Evolutionary conservation across 2,329 filamentous ascomycete species (phyloP), one percentile per base, ranked within the genome.

Genomic region (Byssochlamys sp.): DNA sequence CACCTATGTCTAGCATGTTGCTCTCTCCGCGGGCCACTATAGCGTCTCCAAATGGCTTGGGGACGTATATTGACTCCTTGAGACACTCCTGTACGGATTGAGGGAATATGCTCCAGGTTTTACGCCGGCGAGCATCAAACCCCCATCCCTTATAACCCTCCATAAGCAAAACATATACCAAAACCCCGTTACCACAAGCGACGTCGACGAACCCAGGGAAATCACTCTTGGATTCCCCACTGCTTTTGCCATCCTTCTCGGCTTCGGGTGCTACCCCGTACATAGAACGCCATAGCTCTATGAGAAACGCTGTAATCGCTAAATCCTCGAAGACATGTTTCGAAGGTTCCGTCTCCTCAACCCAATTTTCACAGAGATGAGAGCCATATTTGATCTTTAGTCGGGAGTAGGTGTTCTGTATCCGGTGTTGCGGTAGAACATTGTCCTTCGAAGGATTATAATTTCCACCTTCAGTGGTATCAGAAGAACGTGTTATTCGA

Each of bases 311-410:
- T 0, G 92, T 89, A 61, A 99, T 96, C 3, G 85, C 83, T 24
- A 99, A 76, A 69, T 97, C 92, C 70, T 99, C 94, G 72, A 96
- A 97, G 2, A 97, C 90, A 68, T 97, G 91, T 71, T 97, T 99
- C 14, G 79, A 78, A 0, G 91, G 89, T 68, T 95, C 91, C 0
- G 91, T 97, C 55, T 82, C 81, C 75, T 97, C 94, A 12, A 85
- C 85, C 94, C 92, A 99, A 1, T 74, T 76, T n/a, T 82, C 73
- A 12, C 91, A 86, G 11, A 99, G 76, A 1, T 73, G 67, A 24
- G 83, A 81, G 0, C 90, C 90, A 69, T 97, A 91, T 64, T 83
- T 87, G 55, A 83, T 77, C 74, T 97, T 97, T 5, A 99, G 80
- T 19, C 80, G 78, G 0, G 86, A 80, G 69, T 96, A 97, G 0